phyloP scores from a whole-genome alignment of 768 basidiomycete genomes.

The Termitomyces eurrhizus region DNA sequence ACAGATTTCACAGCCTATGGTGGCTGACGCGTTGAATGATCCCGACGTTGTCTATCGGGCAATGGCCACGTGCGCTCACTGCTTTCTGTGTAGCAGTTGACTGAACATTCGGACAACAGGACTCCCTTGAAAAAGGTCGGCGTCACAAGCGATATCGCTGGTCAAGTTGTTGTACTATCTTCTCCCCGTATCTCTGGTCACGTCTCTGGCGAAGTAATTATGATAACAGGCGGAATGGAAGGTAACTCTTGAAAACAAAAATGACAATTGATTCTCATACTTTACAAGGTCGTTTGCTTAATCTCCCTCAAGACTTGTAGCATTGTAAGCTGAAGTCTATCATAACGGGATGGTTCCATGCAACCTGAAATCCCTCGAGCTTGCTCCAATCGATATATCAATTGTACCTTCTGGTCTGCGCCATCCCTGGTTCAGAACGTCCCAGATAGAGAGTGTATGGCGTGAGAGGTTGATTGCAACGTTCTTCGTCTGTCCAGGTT shows the following conservation, averaged over 20 bases:
- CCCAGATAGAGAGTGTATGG: conserved; percentile 57
- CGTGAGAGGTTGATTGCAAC: conserved; percentile 45
- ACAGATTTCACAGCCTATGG: conserved; percentile 39
- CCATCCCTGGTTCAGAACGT: conserved; percentile 59
- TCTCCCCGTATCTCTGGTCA: conserved; percentile 64
- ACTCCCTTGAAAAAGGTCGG: conserved; percentile 71
- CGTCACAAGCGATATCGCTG: conserved; percentile 57
- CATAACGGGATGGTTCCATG: conserved; percentile 13
- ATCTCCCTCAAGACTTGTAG: conserved; percentile 22
- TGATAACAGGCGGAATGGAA: conserved; percentile 80
- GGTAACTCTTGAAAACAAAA: conserved; percentile 30
- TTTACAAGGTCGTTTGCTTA: conserved; percentile 28
- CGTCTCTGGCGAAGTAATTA: conserved; percentile 64
- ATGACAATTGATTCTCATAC: neutral
- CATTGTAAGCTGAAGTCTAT: neutral
- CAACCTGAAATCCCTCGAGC: conserved; percentile 39
- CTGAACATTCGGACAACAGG: conserved; percentile 27
- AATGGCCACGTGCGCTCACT: conserved; percentile 56
- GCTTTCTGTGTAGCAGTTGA: neutral
- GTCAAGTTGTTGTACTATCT: conserved; percentile 58
- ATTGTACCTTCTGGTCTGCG: conserved; percentile 49
- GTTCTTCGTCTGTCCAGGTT: conserved; percentile 30
- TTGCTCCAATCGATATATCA: conserved; percentile 49
- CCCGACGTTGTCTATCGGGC: conserved; percentile 51
- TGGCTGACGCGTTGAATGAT: conserved; percentile 51